Percentiles rank a stretch among this genome's conserved stretches.
Evolutionary conservation across 2,329 filamentous ascomycete species (phyloP).

Genomic region (Sporothrix mexicana): DNA sequence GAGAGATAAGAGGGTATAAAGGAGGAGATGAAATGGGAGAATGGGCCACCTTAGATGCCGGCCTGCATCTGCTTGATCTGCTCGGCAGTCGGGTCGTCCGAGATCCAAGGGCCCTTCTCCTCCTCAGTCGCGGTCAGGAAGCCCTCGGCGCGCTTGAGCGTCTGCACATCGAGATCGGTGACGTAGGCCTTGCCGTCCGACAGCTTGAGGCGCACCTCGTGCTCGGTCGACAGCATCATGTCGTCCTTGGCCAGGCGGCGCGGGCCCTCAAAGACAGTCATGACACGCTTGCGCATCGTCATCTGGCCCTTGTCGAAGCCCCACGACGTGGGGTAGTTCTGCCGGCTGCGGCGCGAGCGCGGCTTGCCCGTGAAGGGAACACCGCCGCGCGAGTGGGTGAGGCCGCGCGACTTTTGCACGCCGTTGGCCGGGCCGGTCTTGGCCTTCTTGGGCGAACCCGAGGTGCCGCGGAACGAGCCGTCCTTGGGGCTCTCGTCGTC

Average conservation of each 20-base stretch:
- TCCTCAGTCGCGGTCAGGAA: constrained; percentile 80
- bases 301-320: constrained; percentile 90
- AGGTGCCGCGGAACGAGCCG: constrained; percentile 35
- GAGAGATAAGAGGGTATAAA: not conserved
- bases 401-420: constrained; percentile 70
- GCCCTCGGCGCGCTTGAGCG: constrained; percentile 83
- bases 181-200: constrained; percentile 79
- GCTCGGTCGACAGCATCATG: constrained; percentile 96
- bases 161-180: constrained; percentile 92
- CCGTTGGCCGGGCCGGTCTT: constrained; percentile 64
- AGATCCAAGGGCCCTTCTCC: constrained; percentile 85
- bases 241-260: constrained; percentile 95
- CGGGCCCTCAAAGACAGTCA: constrained; percentile 88
- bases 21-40: not conserved
- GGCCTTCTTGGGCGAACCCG: constrained; percentile 52
- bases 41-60: constrained; percentile 1
- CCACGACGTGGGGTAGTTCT: constrained; percentile 93
- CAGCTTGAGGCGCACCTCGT: constrained; percentile 87
- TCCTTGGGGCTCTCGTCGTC: constrained; percentile 55
- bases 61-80: constrained; percentile 62
- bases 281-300: constrained; percentile 97
- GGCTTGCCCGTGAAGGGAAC: constrained; percentile 61
- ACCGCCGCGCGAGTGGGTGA: constrained; percentile 79
- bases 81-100: constrained; percentile 70
- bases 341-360: constrained; percentile 84